Evolutionary conservation across 805 yeast genomes (phyloP), one percentile per base, ranked within the genome.

Genomic region (Pachysolen tannophilus): DNA sequence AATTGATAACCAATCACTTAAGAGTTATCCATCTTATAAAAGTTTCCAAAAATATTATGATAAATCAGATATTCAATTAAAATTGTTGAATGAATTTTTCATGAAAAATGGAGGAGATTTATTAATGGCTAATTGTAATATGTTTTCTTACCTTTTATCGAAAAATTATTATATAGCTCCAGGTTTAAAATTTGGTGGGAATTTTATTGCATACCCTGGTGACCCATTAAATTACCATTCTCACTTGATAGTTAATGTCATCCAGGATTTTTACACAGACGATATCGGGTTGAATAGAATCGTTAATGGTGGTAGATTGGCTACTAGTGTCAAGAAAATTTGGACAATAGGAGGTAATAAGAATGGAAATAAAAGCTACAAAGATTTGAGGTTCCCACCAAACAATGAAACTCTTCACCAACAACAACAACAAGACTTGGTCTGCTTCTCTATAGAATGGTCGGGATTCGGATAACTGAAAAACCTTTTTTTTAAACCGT

Each of bases 391-490:
- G 30, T 18, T 10, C n/a, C n/a, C n/a, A n/a, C n/a, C n/a, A 19
- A 33, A 20, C 13, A 32, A 17, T 33, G 28, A 18, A 19, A 34
- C 24, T 23, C 15, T 23, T 8, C 32, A 32, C 28, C 19, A 33
- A 16, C 19, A 38, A 17, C 34, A 28, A 28, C 47, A 50, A 5
- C 52, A 57, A 8, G 47, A 46, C 31, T 58, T 61, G 11, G 60
- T 58, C 31, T 69, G 71, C 13, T 90, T 75, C 50, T 81, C 95
- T 5, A 63, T 90, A 2, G 96, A 90, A 58, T 90, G 98, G 98
- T 87, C 97, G 1, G 97, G 96, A 0, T 90, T 90, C 60, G 97
- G 96, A 38, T 86, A 55, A 43, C n/a, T n/a, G n/a, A n/a, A n/a
- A n/a, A n/a, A n/a, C n/a, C n/a, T n/a, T n/a, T n/a, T n/a, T n/a